Conservation (phyloP, 2,329 filamentous ascomycete genomes). For the Pseudocercospora musae region DNA sequence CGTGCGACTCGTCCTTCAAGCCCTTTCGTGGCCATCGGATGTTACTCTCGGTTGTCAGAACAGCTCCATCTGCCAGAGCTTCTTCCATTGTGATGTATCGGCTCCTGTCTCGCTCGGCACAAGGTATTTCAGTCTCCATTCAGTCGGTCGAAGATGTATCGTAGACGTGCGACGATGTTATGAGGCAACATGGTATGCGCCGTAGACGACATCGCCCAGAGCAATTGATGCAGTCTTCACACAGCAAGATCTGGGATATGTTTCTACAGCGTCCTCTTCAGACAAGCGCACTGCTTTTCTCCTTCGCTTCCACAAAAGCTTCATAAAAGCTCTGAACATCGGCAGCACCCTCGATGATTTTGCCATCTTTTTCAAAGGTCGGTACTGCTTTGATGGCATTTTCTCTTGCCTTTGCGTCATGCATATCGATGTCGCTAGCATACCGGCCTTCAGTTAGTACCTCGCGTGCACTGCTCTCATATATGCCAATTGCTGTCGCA, state of each 20-base stretch:
- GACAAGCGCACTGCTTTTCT: neutral
- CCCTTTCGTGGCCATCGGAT: neutral
- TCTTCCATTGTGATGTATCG: neutral
- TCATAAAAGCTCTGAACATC: neutral
- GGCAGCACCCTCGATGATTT: conserved; percentile 1
- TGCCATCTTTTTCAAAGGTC: neutral
- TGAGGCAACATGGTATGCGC: too few species aligned
- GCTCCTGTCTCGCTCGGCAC: neutral
- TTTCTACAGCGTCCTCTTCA: too few species aligned
- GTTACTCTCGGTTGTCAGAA: neutral
- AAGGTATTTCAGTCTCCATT: neutral
- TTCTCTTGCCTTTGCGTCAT: neutral
- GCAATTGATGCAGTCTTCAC: too few species aligned
- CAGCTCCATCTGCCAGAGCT: neutral
- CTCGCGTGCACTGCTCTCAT: neutral
- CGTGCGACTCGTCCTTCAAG: neutral
- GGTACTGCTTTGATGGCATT: neutral
- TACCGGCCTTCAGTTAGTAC: neutral
- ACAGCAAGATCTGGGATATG: too few species aligned
- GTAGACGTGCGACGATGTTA: neutral
- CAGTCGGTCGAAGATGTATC: neutral
- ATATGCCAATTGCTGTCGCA: neutral
- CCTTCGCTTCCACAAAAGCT: neutral
- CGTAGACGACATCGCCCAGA: neutral
- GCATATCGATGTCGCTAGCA: neutral